Percentiles rank a stretch among this genome's conserved stretches.
Evolutionary conservation across 2,329 filamentous ascomycete species (phyloP).

Genomic region (Colletotrichum trifolii): DNA sequence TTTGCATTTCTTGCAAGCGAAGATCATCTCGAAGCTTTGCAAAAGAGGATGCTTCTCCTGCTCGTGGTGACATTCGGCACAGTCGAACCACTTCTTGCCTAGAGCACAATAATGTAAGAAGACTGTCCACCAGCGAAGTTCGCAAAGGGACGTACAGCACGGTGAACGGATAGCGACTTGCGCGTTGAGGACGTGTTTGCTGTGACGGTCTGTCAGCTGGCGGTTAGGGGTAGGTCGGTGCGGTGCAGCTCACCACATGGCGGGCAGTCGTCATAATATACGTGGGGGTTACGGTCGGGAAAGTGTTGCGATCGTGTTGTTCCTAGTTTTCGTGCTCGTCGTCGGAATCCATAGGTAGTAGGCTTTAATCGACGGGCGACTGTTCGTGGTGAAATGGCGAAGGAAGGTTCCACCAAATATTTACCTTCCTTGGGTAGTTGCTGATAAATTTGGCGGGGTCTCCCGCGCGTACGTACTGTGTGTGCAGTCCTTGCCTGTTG

Average conservation of each 20-base stretch:
- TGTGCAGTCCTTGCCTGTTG: too few relatives aligned
- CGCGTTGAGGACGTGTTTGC: slow-evolving; percentile 98
- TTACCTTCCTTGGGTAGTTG: slow-evolving; percentile 13
- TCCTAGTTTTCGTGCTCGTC: too few relatives aligned
- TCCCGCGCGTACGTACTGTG: not conserved
- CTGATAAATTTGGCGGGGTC: slow-evolving; percentile 38
- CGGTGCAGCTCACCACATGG: slow-evolving; percentile 51
- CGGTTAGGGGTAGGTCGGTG: not conserved
- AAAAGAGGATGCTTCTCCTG: slow-evolving; percentile 79
- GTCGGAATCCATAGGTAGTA: too few relatives aligned
- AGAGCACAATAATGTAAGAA: slow-evolving; percentile 16
- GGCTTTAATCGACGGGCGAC: not conserved
- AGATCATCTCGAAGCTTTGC: slow-evolving; percentile 87
- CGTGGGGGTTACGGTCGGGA: not conserved
- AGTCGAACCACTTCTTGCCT: slow-evolving; percentile 99
- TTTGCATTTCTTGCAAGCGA: slow-evolving; percentile 98
- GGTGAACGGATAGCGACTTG: slow-evolving; percentile 96
- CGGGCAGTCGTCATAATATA: not conserved
- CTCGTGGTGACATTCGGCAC: slow-evolving; percentile 92
- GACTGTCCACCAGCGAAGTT: not conserved
- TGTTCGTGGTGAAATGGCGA: slow-evolving; percentile 9
- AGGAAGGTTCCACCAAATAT: slow-evolving; percentile 27
- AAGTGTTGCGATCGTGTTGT: not conserved
- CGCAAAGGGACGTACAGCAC: slow-evolving; percentile 76
- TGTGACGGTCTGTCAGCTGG: slow-evolving; percentile 48